A percentile compares a stretch with the other conserved stretches of the same genome.
Conservation (phyloP, 2,329 filamentous ascomycete genomes). For the Periglandula ipomoeae region DNA sequence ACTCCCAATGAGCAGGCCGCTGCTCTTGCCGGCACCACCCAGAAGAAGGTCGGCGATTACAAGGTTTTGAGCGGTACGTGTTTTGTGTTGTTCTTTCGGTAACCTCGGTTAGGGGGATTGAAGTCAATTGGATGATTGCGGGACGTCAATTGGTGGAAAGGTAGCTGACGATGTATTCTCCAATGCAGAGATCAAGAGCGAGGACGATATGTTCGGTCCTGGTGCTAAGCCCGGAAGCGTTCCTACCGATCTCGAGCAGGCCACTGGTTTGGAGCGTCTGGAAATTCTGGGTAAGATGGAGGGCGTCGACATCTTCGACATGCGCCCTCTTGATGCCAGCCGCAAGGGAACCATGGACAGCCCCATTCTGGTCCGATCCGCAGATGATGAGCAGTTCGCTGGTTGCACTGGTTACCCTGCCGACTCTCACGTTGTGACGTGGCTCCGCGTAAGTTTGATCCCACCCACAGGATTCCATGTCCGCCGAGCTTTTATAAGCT, state of each 20-base stretch:
- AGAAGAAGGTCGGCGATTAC: constrained; percentile 37
- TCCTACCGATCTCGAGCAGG: constrained; percentile 89
- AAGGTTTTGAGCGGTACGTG: constrained; percentile 39
- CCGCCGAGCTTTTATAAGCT: background rate
- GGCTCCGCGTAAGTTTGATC: constrained; percentile 66
- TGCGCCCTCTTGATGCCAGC: constrained; percentile 89
- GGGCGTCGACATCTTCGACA: constrained; percentile 95
- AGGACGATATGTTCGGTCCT: constrained; percentile 75
- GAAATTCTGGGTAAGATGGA: constrained; percentile 99
- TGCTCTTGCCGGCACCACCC: constrained; percentile 26
- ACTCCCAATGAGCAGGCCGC: constrained; percentile 28
- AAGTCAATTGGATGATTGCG: background rate
- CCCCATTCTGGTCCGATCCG: constrained; percentile 84
- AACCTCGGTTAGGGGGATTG: constrained; percentile 14
- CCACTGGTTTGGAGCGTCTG: constrained; percentile 95
- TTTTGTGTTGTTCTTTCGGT: constrained; percentile 8
- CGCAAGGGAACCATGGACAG: constrained; percentile 84
- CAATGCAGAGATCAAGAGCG: constrained; percentile 65
- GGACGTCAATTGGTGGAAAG: background rate
- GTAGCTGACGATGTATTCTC: constrained; percentile 13
- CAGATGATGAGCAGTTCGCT: constrained; percentile 90
- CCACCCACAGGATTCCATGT: background rate
- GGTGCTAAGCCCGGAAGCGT: constrained; percentile 77
- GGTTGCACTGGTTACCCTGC: constrained; percentile 92
- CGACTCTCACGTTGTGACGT: constrained; percentile 84